Conservation (phyloP, 129 eudicot species). For the Dittrichia graveolens region DNA sequence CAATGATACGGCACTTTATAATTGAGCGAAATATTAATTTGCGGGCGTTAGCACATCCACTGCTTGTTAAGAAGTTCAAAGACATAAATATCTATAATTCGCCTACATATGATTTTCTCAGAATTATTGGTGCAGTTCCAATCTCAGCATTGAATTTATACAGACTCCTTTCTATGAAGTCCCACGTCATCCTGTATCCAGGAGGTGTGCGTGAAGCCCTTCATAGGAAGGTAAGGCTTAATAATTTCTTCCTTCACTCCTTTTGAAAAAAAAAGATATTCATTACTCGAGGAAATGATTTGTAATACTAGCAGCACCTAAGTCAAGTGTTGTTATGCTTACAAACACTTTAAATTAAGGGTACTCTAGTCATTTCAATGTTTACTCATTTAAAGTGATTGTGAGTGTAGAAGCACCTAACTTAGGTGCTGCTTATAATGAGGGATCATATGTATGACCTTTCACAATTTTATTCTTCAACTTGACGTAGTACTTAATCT, state of each 20-base stretch:
- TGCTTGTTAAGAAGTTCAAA: slow-evolving; percentile 38
- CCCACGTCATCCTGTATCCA: slow-evolving; percentile 63
- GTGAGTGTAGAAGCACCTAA: too few species aligned
- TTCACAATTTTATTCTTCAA: too few species aligned
- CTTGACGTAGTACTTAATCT: too few species aligned
- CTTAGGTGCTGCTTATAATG: too few species aligned
- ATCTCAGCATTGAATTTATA: slow-evolving; percentile 55
- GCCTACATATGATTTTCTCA: slow-evolving; percentile 36
- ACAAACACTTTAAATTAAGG: too few species aligned
- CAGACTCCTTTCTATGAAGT: slow-evolving; percentile 48
- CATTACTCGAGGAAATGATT: too few species aligned
- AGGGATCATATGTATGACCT: too few species aligned
- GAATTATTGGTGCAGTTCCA: slow-evolving; percentile 68
- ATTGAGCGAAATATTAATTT: slow-evolving; percentile 42
- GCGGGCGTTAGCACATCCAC: slow-evolving; percentile 61
- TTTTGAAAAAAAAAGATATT: too few species aligned
- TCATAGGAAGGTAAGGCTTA: slow-evolving; percentile 55
- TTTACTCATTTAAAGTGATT: too few species aligned
- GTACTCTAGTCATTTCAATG: too few species aligned
- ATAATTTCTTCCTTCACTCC: neutral
- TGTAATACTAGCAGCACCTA: too few species aligned
- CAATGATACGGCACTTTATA: slow-evolving; percentile 45
- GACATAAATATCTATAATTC: slow-evolving; percentile 40
- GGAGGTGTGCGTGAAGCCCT: slow-evolving; percentile 73
- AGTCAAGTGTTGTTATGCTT: too few species aligned